Percentiles rank a stretch among this genome's conserved stretches.
These are phyloP conservation scores for Schizochytrium sp. DNA, from an alignment of 108 stramenopile species.

Conservation along the genomic window DNA sequence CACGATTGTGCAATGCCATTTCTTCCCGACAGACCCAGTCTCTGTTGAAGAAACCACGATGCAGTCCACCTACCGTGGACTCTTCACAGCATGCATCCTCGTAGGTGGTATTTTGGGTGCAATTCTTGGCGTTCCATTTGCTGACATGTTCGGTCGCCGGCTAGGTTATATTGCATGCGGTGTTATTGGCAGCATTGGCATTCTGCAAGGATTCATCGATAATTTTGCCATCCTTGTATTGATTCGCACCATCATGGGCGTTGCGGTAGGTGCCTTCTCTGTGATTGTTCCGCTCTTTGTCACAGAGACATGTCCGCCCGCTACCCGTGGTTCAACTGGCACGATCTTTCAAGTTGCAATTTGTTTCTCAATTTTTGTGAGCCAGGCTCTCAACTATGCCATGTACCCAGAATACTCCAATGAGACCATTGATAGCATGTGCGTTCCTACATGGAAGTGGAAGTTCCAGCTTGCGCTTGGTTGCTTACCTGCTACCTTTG, in stretches of 20 bases:
- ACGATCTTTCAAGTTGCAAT: slow-evolving; percentile 46
- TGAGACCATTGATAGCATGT: slow-evolving; percentile 6
- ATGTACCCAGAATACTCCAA: background rate
- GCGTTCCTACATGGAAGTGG: slow-evolving; percentile 49
- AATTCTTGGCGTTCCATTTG: slow-evolving; percentile 39
- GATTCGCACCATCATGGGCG: slow-evolving; percentile 2
- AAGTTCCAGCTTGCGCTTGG: slow-evolving; percentile 47
- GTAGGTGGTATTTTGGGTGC: slow-evolving; percentile 46
- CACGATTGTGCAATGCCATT: slow-evolving; percentile 50
- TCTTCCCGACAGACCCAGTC: background rate
- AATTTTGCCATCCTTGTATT: background rate
- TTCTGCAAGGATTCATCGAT: background rate
- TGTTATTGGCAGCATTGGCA: background rate
- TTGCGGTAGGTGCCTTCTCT: slow-evolving; percentile 30
- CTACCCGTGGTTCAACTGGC: slow-evolving; percentile 18
- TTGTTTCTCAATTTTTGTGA: slow-evolving; percentile 32
- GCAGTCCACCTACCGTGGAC: slow-evolving; percentile 5
- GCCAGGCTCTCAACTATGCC: slow-evolving; percentile 30
- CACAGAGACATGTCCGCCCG: slow-evolving; percentile 2
- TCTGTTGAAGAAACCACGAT: background rate
- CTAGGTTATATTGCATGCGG: background rate
- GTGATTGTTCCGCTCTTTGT: slow-evolving; percentile 48
- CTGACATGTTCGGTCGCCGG: background rate
- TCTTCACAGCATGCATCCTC: slow-evolving; percentile 55
- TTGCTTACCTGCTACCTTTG: background rate